These are phyloP conservation scores for Lotmaria passim DNA, from an alignment of 208 protist genomes.

Conservation along the genomic window DNA sequence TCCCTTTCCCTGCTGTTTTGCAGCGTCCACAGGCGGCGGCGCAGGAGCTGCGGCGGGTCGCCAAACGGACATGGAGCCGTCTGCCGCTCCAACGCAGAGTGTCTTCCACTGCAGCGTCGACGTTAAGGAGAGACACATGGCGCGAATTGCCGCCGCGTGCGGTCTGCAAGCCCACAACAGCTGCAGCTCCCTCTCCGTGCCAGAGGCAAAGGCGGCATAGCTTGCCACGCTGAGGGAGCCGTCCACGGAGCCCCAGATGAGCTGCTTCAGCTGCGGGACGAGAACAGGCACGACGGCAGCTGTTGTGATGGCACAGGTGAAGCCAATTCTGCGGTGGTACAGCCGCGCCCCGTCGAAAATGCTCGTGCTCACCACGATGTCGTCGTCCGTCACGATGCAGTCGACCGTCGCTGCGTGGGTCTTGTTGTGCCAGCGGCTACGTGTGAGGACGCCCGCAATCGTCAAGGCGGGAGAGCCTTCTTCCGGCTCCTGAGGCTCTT, in stretches of 20 bases:
- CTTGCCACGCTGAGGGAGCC: slow-evolving; percentile 56
- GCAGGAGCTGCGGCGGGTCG: neutral
- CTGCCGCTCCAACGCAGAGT: slow-evolving; percentile 30
- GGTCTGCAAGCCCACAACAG: slow-evolving; percentile 26
- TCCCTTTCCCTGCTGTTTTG: neutral
- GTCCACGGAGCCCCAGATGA: slow-evolving; percentile 63
- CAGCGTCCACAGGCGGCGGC: neutral
- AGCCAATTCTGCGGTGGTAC: slow-evolving; percentile 41
- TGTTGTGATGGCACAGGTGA: slow-evolving; percentile 34
- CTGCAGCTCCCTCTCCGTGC: slow-evolving; percentile 30
- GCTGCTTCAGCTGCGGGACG: slow-evolving; percentile 56
- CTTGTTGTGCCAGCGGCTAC: slow-evolving; percentile 62
- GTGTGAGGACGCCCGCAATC: slow-evolving; percentile 9
- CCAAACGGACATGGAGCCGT: slow-evolving; percentile 36
- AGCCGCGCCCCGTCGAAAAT: slow-evolving; percentile 60
- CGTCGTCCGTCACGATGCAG: slow-evolving; percentile 61
- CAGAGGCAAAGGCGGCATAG: slow-evolving; percentile 65
- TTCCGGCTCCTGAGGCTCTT: neutral
- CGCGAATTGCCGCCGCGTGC: slow-evolving; percentile 31
- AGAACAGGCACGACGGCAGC: slow-evolving; percentile 38
- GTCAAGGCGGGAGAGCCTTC: neutral
- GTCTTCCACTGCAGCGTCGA: slow-evolving; percentile 19
- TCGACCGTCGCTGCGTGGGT: slow-evolving; percentile 54
- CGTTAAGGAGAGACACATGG: slow-evolving; percentile 29
- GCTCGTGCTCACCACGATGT: slow-evolving; percentile 66